phyloP scores from a whole-genome alignment of 169 alveolate species.

The Eimeria maxima region DNA sequence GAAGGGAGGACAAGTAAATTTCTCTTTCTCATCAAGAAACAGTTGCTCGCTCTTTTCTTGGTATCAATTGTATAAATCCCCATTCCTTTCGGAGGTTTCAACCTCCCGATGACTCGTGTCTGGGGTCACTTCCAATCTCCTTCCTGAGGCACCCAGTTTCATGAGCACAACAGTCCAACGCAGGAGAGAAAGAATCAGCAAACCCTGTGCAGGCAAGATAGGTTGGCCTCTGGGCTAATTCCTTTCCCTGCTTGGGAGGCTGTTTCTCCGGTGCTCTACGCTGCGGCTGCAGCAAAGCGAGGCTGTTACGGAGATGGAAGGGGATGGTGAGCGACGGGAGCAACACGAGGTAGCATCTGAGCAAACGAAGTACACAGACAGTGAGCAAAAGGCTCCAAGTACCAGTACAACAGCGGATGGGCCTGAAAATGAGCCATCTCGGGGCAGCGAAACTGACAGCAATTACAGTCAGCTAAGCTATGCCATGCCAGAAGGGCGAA shows the following conservation, averaged over 20 bases:
- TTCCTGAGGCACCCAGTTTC: not conserved
- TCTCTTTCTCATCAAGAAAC: not conserved
- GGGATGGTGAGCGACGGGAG: not conserved
- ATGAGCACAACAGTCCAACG: not conserved
- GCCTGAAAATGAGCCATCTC: not conserved
- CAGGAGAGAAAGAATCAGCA: not conserved
- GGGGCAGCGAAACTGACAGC: constrained; percentile 14
- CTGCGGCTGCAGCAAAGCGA: not conserved
- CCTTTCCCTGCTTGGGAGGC: not conserved
- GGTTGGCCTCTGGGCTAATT: not conserved
- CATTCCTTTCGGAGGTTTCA: not conserved
- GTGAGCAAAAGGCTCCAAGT: not conserved
- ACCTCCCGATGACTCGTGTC: not conserved
- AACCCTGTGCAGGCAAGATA: not conserved
- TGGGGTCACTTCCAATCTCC: constrained; percentile 1
- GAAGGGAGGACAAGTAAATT: not conserved
- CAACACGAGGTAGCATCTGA: not conserved
- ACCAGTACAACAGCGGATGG: constrained; percentile 18
- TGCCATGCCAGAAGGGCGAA: not conserved
- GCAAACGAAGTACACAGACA: not conserved
- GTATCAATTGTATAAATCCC: not conserved
- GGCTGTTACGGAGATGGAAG: not conserved
- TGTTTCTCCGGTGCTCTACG: not conserved
- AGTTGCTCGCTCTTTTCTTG: not conserved
- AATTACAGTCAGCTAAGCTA: not conserved